Percentiles rank a stretch among this genome's conserved stretches.
These are phyloP conservation scores for Starmerella bacillaris DNA, from an alignment of 805 yeast species.

Conservation along the genomic window DNA sequence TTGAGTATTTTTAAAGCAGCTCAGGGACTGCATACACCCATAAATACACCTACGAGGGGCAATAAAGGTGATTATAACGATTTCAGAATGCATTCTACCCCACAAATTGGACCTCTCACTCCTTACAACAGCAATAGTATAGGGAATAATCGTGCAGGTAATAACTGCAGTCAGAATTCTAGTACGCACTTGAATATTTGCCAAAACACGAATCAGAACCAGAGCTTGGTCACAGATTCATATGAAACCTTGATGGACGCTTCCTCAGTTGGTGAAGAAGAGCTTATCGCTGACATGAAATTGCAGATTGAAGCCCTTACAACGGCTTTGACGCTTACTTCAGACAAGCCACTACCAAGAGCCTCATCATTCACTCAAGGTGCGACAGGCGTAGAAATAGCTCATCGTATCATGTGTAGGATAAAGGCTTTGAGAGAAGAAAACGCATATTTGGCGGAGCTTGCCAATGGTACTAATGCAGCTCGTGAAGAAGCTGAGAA, in stretches of 20 bases:
- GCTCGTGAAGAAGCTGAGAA: slow-evolving; percentile 14
- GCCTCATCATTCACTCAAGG: slow-evolving; percentile 4
- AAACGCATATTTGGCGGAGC: slow-evolving; percentile 11
- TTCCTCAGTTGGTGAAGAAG: slow-evolving; percentile 5
- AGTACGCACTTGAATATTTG: too few species aligned
- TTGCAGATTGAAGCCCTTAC: slow-evolving; percentile 15
- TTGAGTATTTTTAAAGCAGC: too few species aligned
- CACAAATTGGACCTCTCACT: too few species aligned
- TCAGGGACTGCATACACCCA: too few species aligned
- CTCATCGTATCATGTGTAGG: slow-evolving; percentile 16
- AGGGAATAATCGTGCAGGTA: too few species aligned
- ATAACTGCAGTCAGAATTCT: too few species aligned
- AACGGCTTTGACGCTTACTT: slow-evolving; percentile 11
- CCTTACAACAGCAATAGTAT: too few species aligned
- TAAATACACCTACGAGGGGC: too few species aligned
- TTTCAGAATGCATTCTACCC: too few species aligned
- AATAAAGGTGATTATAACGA: too few species aligned
- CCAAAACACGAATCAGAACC: too few species aligned
- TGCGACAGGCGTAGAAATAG: slow-evolving; percentile 14
- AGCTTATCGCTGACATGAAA: slow-evolving; percentile 12
- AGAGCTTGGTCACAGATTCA: too few species aligned
- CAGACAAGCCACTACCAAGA: background rate
- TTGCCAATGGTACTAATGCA: slow-evolving; percentile 8
- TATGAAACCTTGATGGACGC: background rate
- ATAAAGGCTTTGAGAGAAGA: slow-evolving; percentile 14